A percentile compares a stretch with the other conserved stretches of the same genome.
phyloP scores from a whole-genome alignment of 495 filamentous ascomycete genomes.

The Amniculicola lignicola region DNA sequence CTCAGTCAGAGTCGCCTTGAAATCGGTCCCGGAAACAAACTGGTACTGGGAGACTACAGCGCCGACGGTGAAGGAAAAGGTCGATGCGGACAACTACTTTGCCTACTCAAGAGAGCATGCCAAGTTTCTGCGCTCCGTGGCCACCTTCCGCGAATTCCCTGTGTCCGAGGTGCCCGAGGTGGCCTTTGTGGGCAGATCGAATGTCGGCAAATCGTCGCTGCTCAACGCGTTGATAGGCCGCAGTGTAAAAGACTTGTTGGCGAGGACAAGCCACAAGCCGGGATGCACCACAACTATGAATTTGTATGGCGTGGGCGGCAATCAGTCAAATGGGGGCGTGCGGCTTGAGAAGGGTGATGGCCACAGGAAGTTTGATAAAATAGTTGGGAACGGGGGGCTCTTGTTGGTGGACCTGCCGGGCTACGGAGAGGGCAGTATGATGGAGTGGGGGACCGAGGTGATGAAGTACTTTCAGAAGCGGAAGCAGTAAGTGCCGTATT shows the following conservation, averaged over 20 bases:
- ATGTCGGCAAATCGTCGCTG: conserved; percentile 87
- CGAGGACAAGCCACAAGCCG: conserved; percentile 66
- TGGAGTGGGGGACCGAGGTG: conserved; percentile 82
- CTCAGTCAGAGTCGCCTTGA: no score
- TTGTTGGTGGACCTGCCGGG: conserved; percentile 88
- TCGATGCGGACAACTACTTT: conserved; percentile 63
- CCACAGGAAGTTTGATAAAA: conserved; percentile 41
- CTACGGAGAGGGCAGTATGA: conserved; percentile 73
- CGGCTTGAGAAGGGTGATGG: conserved; percentile 48
- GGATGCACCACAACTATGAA: conserved; percentile 82
- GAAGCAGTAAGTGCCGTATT: no score
- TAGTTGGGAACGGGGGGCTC: conserved; percentile 39
- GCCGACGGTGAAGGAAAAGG: conserved; percentile 55
- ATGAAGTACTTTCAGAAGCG: conserved; percentile 74
- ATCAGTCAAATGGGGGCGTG: conserved; percentile 23
- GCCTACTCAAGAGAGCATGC: conserved; percentile 48
- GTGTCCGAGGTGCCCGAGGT: conserved; percentile 55
- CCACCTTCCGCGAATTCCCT: conserved; percentile 62
- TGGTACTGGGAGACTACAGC: conserved; percentile 58
- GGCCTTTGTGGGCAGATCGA: conserved; percentile 78
- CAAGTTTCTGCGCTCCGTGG: conserved; percentile 65
- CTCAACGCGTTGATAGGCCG: conserved; percentile 76
- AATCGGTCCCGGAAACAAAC: no score
- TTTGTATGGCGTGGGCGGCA: conserved; percentile 70
- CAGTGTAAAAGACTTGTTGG: conserved; percentile 40